These are phyloP conservation scores for Rhipidocladum racemiflorum DNA, from an alignment of 176 grass and related monocot species.

Conservation along the genomic window DNA sequence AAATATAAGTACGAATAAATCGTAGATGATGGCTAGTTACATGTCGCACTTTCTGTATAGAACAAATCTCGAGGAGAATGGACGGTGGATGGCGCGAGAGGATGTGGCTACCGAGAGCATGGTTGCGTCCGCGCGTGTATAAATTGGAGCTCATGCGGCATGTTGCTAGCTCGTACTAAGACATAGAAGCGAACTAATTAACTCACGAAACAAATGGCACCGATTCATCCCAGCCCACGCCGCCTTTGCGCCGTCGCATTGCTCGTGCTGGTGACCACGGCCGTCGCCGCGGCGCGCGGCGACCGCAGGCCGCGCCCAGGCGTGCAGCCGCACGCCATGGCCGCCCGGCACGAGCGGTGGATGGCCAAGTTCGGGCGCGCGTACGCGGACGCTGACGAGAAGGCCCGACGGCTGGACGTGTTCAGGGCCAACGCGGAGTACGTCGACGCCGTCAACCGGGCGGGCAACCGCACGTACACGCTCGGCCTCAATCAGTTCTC, in stretches of 20 bases:
- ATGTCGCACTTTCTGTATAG: too few species aligned
- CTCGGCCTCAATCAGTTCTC: slow-evolving; percentile 49
- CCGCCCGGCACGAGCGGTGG: slow-evolving; percentile 41
- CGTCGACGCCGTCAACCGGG: slow-evolving; percentile 39
- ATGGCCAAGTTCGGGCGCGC: slow-evolving; percentile 41
- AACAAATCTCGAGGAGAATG: too few species aligned
- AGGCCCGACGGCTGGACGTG: slow-evolving; percentile 26
- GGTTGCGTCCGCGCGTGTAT: not conserved
- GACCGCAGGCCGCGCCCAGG: not conserved
- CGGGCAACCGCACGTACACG: slow-evolving; percentile 31
- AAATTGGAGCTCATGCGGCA: not conserved
- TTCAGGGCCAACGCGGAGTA: slow-evolving; percentile 39
- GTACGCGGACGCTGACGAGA: slow-evolving; percentile 43
- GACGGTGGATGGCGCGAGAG: too few species aligned
- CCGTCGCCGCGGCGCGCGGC: not conserved
- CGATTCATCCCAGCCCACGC: not conserved
- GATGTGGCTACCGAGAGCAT: too few species aligned
- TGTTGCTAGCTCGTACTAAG: not conserved
- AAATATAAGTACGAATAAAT: too few species aligned
- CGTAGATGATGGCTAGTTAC: too few species aligned
- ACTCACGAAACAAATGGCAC: slow-evolving; percentile 8
- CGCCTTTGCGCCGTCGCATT: not conserved
- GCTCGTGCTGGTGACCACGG: not conserved
- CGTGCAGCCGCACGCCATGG: not conserved
- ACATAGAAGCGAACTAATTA: not conserved